A percentile compares a stretch with the other conserved stretches of the same genome.
Evolutionary conservation across 140 eudicot species (phyloP).

Genomic region (Cichorium intybus): DNA sequence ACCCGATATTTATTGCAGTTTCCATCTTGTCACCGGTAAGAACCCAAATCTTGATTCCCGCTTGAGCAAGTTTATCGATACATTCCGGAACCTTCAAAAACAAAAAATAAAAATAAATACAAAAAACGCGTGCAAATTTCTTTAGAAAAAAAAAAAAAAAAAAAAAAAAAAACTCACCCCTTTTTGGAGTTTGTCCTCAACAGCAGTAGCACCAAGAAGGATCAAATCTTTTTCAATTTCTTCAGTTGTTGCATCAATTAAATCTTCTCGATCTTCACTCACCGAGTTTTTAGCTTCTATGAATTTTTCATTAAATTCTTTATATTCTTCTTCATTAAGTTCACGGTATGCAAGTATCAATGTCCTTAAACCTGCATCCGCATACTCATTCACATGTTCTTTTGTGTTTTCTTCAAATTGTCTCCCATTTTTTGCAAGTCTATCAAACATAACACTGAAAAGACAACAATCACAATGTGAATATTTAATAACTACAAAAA

Average conservation of each 20-base stretch:
- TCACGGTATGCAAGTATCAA: constrained; percentile 91
- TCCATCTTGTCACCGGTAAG: constrained; percentile 99
- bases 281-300: constrained; percentile 76
- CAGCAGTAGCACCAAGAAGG: constrained; percentile 98
- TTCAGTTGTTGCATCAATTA: constrained; percentile 73
- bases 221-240: constrained; percentile 75
- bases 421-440: constrained; percentile 77
- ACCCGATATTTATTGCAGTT: constrained; percentile 97
- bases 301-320: constrained; percentile 56
- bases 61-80: constrained; percentile 98
- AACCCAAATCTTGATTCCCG: constrained; percentile 97
- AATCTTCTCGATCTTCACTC: constrained; percentile 72
- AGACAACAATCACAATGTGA: constrained; percentile 6
- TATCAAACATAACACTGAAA: constrained; percentile 88
- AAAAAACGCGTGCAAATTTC: background rate
- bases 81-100: constrained; percentile 81
- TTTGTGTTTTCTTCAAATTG: constrained; percentile 70
- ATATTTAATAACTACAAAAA: background rate
- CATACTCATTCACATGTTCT: constrained; percentile 86
- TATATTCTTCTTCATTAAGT: constrained; percentile 60
- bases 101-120: background rate
- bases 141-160: background rate
- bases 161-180: constrained; percentile 56
- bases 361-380: constrained; percentile 97
- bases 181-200: constrained; percentile 93